These are phyloP conservation scores for Lineolata rhizophorae DNA, from an alignment of 495 filamentous ascomycete genomes.

Conservation along the genomic window DNA sequence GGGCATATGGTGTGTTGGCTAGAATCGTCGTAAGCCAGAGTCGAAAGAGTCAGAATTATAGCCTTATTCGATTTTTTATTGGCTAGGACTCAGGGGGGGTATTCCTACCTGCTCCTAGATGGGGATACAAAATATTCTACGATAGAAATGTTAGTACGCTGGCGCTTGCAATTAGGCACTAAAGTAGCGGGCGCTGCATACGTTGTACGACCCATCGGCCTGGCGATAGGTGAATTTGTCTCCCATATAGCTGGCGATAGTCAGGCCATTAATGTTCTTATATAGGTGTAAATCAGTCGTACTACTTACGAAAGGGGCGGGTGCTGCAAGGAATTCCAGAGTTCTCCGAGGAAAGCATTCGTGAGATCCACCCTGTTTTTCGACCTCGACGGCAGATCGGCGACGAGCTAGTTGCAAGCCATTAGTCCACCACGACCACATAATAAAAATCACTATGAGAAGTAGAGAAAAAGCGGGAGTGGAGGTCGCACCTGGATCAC, in stretches of 20 bases:
- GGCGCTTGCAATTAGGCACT: too few relatives aligned
- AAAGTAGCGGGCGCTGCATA: not conserved
- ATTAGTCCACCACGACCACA: too few relatives aligned
- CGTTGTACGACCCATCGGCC: slow-evolving; percentile 49
- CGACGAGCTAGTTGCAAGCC: slow-evolving; percentile 43
- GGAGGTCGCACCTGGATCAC: slow-evolving; percentile 19
- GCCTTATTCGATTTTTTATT: not conserved
- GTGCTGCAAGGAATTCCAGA: slow-evolving; percentile 42
- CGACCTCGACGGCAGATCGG: slow-evolving; percentile 37
- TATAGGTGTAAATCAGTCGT: too few relatives aligned
- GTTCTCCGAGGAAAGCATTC: slow-evolving; percentile 43
- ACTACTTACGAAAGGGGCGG: slow-evolving; percentile 20
- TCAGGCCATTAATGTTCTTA: too few relatives aligned
- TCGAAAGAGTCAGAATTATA: too few relatives aligned
- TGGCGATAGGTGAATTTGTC: slow-evolving; percentile 43
- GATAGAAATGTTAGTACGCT: not conserved
- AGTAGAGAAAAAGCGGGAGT: not conserved
- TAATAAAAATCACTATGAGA: not conserved
- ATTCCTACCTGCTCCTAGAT: slow-evolving; percentile 23
- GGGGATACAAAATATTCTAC: slow-evolving; percentile 29
- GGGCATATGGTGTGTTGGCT: slow-evolving; percentile 32
- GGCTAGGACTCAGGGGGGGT: not conserved
- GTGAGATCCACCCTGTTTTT: slow-evolving; percentile 42
- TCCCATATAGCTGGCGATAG: slow-evolving; percentile 40
- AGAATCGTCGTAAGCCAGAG: not conserved